These are phyloP conservation scores for Hygrophila difformis DNA, from an alignment of 257 asterid species.

Conservation along the genomic window DNA sequence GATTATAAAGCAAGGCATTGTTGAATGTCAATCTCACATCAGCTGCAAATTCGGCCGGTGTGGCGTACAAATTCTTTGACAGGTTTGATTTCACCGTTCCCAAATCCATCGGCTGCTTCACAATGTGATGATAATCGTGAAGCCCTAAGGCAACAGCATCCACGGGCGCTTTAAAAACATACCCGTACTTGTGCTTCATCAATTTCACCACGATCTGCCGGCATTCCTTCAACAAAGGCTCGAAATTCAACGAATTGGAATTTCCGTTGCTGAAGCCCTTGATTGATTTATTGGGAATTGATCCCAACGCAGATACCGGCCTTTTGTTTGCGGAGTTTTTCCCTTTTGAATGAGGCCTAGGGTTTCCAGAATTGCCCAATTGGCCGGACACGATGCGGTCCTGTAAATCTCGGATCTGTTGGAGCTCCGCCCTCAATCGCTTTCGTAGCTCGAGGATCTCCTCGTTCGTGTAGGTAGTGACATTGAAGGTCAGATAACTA, in stretches of 20 bases:
- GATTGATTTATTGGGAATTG: slow-evolving; percentile 19
- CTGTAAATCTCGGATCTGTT: slow-evolving; percentile 40
- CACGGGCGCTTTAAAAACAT: slow-evolving; percentile 47
- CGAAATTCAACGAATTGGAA: slow-evolving; percentile 18
- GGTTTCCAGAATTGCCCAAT: slow-evolving; percentile 23
- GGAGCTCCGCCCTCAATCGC: slow-evolving; percentile 39
- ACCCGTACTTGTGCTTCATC: slow-evolving; percentile 37
- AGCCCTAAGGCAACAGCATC: slow-evolving; percentile 43
- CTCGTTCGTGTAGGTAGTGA: slow-evolving; percentile 27
- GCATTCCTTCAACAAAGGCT: slow-evolving; percentile 43
- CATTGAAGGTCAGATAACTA: slow-evolving; percentile 25
- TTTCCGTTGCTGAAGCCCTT: slow-evolving; percentile 23
- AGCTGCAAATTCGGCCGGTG: slow-evolving; percentile 42
- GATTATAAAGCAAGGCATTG: slow-evolving; percentile 55
- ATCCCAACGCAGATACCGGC: slow-evolving; percentile 25
- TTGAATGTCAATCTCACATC: slow-evolving; percentile 53
- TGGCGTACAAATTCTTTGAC: slow-evolving; percentile 24
- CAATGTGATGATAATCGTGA: slow-evolving; percentile 55
- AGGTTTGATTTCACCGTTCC: slow-evolving; percentile 55
- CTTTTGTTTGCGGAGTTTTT: slow-evolving; percentile 30
- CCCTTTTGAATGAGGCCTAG: slow-evolving; percentile 33
- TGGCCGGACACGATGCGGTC: slow-evolving; percentile 50
- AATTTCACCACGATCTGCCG: slow-evolving; percentile 34
- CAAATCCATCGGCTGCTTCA: slow-evolving; percentile 60
- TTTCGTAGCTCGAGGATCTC: slow-evolving; percentile 37